These are phyloP conservation scores for Clarireedia paspali DNA, from an alignment of 2,329 filamentous ascomycete genomes.

Conservation along the genomic window DNA sequence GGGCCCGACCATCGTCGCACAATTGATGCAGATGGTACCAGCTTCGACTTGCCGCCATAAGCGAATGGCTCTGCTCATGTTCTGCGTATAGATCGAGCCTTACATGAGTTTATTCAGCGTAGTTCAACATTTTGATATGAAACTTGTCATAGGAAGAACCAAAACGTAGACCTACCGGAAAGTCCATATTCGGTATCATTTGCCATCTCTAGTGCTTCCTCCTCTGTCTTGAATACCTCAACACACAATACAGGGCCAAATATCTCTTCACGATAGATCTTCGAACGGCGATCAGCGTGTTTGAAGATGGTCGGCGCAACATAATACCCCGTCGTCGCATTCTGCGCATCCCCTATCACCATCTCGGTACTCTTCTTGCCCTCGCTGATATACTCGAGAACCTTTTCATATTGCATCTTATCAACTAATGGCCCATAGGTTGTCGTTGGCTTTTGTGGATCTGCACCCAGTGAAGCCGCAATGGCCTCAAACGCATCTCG, in stretches of 20 bases:
- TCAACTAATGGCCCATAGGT: constrained; percentile 53
- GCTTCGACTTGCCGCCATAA: no score
- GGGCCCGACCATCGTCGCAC: no score
- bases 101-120: no score
- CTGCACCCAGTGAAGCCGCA: constrained; percentile 34
- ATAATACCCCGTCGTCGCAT: neutral
- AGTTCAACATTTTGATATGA: no score
- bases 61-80: no score
- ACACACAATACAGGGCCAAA: neutral
- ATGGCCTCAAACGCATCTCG: constrained; percentile 37
- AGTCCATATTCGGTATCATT: no score
- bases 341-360: neutral
- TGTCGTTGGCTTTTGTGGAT: constrained; percentile 27
- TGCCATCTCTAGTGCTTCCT: neutral
- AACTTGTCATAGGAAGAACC: no score
- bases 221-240: neutral
- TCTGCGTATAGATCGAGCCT: no score
- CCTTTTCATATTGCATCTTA: constrained; percentile 48
- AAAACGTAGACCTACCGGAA: no score
- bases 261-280: neutral
- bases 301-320: neutral
- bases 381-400: constrained; percentile 46
- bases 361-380: constrained; percentile 17
- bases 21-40: no score
- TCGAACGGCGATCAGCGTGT: neutral